phyloP scores from a whole-genome alignment of 495 filamentous ascomycete species.

The Xeromyces bisporus region DNA sequence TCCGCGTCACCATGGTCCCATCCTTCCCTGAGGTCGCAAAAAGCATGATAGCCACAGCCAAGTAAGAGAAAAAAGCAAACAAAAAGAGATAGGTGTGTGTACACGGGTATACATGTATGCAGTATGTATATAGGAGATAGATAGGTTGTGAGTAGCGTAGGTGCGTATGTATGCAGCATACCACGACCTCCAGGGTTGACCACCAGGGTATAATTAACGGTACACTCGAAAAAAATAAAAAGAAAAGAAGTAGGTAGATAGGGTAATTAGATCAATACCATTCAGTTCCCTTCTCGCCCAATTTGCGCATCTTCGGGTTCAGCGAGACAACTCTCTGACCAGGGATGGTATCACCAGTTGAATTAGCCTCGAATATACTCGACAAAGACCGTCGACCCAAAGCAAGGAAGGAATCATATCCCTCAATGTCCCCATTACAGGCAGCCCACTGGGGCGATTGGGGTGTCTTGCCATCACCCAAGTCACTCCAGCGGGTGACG shows the following conservation, averaged over 20 bases:
- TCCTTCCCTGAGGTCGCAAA: no score
- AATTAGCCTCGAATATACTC: constrained; percentile 38
- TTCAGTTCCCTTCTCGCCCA: constrained; percentile 26
- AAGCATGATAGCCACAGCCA: no score
- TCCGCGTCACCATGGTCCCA: no score
- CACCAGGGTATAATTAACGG: no score
- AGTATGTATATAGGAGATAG: no score
- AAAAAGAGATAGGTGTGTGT: no score
- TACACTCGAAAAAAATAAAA: not conserved
- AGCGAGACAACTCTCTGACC: constrained; percentile 38
- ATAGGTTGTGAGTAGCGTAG: no score
- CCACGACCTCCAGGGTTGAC: no score
- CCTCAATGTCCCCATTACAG: constrained; percentile 23
- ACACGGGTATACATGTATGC: no score
- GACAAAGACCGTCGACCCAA: constrained; percentile 35
- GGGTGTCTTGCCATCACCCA: constrained; percentile 34
- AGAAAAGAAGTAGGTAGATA: not conserved
- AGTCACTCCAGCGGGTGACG: constrained; percentile 43
- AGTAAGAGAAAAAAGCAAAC: no score
- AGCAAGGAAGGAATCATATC: constrained; percentile 34
- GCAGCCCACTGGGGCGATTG: constrained; percentile 31
- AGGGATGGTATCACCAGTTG: constrained; percentile 35
- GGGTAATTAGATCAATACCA: constrained; percentile 28
- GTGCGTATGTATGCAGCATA: no score
- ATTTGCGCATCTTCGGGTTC: constrained; percentile 32